These are phyloP conservation scores for Dipteronia sinensis DNA, from an alignment of 345 rosid genomes.

Conservation along the genomic window DNA sequence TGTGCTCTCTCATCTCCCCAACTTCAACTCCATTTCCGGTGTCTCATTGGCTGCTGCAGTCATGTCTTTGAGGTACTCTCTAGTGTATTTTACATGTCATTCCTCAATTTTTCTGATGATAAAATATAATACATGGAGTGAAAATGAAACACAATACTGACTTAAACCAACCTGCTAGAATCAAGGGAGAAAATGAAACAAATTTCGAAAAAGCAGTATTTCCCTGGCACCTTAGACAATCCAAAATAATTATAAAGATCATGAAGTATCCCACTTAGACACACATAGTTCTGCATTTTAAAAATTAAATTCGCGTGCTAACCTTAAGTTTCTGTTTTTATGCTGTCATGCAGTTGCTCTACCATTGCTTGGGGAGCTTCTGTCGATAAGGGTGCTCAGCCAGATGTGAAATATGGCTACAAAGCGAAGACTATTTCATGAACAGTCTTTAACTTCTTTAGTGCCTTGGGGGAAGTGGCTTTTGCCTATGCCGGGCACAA, in stretches of 20 bases:
- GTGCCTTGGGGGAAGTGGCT: slow-evolving; percentile 66
- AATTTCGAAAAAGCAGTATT: neutral
- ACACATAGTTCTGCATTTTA: neutral
- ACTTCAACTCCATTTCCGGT: slow-evolving; percentile 75
- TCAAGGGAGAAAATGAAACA: neutral
- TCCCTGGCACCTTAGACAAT: too few relatives aligned
- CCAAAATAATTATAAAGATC: too few relatives aligned
- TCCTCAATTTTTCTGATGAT: neutral
- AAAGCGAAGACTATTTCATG: slow-evolving; percentile 38
- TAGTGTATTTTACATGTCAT: neutral
- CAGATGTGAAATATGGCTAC: slow-evolving; percentile 56
- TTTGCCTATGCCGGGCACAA: slow-evolving; percentile 85
- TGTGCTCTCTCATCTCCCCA: slow-evolving; percentile 77
- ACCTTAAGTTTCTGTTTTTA: neutral
- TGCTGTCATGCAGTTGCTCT: slow-evolving; percentile 52
- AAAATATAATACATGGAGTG: neutral
- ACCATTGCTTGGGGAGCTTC: slow-evolving; percentile 81
- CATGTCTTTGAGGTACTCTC: slow-evolving; percentile 68
- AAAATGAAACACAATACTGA: too few relatives aligned
- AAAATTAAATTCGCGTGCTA: neutral
- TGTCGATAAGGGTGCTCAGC: slow-evolving; percentile 48
- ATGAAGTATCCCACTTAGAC: neutral
- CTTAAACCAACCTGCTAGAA: too few relatives aligned
- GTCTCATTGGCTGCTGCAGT: slow-evolving; percentile 81
- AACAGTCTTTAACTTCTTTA: slow-evolving; percentile 59